These are phyloP conservation scores for Hypholoma sublateritium DNA, from an alignment of 768 basidiomycete genomes.

Conservation along the genomic window DNA sequence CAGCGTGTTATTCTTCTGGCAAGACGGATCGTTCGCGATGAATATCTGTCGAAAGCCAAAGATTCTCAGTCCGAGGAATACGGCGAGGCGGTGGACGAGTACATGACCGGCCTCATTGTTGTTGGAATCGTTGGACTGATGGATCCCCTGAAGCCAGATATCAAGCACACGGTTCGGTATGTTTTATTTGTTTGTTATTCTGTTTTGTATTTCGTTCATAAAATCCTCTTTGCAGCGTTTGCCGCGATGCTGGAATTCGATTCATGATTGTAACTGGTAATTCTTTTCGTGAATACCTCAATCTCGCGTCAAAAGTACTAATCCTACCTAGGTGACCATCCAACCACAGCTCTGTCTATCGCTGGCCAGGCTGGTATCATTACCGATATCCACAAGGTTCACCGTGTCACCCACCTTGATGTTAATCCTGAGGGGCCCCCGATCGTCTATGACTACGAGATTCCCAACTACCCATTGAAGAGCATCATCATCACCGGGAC, in stretches of 20 bases:
- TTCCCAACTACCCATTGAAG: slow-evolving; percentile 22
- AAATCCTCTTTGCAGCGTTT: slow-evolving; percentile 25
- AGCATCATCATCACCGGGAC: slow-evolving; percentile 44
- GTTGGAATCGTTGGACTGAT: slow-evolving; percentile 61
- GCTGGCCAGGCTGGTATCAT: slow-evolving; percentile 63
- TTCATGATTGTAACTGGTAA: slow-evolving; percentile 63
- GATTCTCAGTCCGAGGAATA: slow-evolving; percentile 38
- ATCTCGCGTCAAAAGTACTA: slow-evolving; percentile 15
- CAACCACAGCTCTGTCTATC: slow-evolving; percentile 61
- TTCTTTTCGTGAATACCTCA: background rate
- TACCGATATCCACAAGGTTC: slow-evolving; percentile 34
- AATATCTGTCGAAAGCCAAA: slow-evolving; percentile 28
- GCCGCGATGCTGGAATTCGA: slow-evolving; percentile 57
- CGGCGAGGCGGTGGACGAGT: slow-evolving; percentile 36
- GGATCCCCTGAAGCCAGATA: slow-evolving; percentile 59
- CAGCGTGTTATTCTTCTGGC: slow-evolving; percentile 66
- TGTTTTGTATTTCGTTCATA: background rate
- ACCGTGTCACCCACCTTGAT: slow-evolving; percentile 37
- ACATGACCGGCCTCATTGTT: slow-evolving; percentile 46
- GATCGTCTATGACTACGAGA: slow-evolving; percentile 29
- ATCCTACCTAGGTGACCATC: slow-evolving; percentile 40
- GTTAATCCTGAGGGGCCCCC: slow-evolving; percentile 20
- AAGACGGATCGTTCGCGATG: slow-evolving; percentile 36
- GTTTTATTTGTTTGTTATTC: background rate
- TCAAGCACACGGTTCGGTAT: slow-evolving; percentile 44